These are phyloP conservation scores for Kentomonas sorsogonicus DNA, from an alignment of 208 protist genomes.

Conservation along the genomic window DNA sequence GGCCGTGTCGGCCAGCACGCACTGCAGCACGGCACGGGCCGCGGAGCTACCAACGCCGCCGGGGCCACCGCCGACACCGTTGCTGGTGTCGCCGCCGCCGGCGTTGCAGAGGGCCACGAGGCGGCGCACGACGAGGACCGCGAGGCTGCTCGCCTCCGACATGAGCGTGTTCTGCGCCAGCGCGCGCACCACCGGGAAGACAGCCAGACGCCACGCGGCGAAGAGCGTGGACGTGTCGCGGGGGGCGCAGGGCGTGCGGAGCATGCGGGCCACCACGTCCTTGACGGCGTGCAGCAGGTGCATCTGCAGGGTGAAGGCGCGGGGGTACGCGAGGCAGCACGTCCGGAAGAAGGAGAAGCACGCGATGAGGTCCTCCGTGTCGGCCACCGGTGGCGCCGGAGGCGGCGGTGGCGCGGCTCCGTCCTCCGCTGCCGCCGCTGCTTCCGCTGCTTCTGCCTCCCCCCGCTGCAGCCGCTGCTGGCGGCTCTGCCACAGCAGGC, in stretches of 20 bases:
- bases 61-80: constrained; percentile 31
- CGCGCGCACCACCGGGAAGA: too few relatives aligned
- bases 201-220: constrained; percentile 50
- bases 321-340: constrained; percentile 29
- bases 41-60: too few relatives aligned
- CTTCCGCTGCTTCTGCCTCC: not conserved
- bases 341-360: constrained; percentile 52
- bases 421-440: not conserved
- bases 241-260: constrained; percentile 15
- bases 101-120: constrained; percentile 48
- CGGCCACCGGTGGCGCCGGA: constrained; percentile 1
- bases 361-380: constrained; percentile 25
- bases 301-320: constrained; percentile 33
- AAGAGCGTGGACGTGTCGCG: constrained; percentile 36
- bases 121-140: constrained; percentile 66
- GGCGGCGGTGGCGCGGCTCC: not conserved
- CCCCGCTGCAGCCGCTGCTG: not conserved
- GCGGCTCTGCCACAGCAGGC: constrained; percentile 43
- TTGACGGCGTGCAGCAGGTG: constrained; percentile 71
- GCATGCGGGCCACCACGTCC: constrained; percentile 62
- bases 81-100: constrained; percentile 17
- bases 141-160: constrained; percentile 64
- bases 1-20: constrained; percentile 60
- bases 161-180: constrained; percentile 46
- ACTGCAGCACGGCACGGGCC: too few relatives aligned